phyloP scores from a whole-genome alignment of 2,329 filamentous ascomycete genomes.

The Fusarium caatingaense region DNA sequence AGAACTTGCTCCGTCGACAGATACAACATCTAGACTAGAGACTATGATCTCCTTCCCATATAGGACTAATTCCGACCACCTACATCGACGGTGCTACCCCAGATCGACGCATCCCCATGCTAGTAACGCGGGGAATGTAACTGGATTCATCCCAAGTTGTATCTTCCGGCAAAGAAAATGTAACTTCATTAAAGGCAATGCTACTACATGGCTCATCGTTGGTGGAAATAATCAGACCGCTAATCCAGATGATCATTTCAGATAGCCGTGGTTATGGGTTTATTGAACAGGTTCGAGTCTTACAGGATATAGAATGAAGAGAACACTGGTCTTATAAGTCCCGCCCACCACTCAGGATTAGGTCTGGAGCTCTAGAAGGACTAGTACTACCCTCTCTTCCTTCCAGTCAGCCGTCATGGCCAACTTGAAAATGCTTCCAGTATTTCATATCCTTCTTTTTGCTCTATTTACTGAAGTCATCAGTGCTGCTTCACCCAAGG shows the following conservation, averaged over 20 bases:
- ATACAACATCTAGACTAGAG: background rate
- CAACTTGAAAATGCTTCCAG: background rate
- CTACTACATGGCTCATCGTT: conserved; percentile 14
- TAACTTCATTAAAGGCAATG: background rate
- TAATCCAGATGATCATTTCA: background rate
- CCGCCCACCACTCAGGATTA: background rate
- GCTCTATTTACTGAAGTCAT: background rate
- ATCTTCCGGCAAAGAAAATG: background rate
- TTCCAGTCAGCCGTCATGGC: background rate
- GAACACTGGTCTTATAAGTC: background rate
- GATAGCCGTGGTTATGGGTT: background rate
- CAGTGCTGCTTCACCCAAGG: conserved; percentile 25
- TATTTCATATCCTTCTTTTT: background rate
- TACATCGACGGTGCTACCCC: conserved; percentile 16
- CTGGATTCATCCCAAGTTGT: background rate
- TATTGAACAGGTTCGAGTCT: background rate
- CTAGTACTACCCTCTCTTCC: no score
- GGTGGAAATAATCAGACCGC: conserved; percentile 23
- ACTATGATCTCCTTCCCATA: conserved; percentile 9
- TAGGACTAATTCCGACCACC: conserved; percentile 3
- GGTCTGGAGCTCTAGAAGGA: background rate
- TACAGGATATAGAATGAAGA: background rate
- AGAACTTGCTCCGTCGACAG: background rate
- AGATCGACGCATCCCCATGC: conserved; percentile 13
- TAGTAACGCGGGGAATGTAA: conserved; percentile 12